Base-by-base conservation (phyloP, 1,139 yeast genomes). In the Diutina mesorugosa region DNA sequence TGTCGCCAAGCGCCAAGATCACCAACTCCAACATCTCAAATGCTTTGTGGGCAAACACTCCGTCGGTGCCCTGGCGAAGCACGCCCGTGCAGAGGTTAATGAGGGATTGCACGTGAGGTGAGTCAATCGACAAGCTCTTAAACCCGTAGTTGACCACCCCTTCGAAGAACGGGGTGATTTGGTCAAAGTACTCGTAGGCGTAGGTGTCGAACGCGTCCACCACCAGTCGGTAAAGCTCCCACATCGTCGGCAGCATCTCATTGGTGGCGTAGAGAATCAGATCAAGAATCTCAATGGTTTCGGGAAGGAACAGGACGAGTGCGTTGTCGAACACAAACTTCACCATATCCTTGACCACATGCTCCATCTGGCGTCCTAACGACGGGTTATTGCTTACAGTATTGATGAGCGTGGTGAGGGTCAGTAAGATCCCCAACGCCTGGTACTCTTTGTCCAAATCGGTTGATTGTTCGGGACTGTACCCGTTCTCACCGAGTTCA, bases 101-200 rank as follows among this genome's bases (percentile, higher is more conserved):
- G 58, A 76, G 67, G 16, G 72, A 62, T 62, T 75, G 80, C 51
- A 76, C 78, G 47, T 71, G 65, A 9, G 74, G 73, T 51, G 67
- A 67, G 21, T 74, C 74, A 59, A 73, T 67, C 4, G 76, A 69
- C 18, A 67, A 65, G 28, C 64, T 61, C 47, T 69, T 69, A 63
- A 80, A 79, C 2, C 84, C 84, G 62, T 71, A 71, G 60, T 69
- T 74, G 56, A 79, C 73, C 47, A 80, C 71, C 35, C 75, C 70
- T 63, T 78, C 81, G 59, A 79, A 78, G 63, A 76, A 81, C 28
- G 81, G 74, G 55, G 72, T 72, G 66, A 78, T 80, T 35, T 70
- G 70, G 59, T 78, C 81, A 60, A 74, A 78, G 63, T 76, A 81
- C 59, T 80, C 84, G 57, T 65, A 70, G 1, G 84, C 85, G 65